A percentile compares a stretch with the other conserved stretches of the same genome.
Evolutionary conservation across 164 flowering plant genomes (phyloP).

Genomic region (Kalanchoe fedtschenkoi): DNA sequence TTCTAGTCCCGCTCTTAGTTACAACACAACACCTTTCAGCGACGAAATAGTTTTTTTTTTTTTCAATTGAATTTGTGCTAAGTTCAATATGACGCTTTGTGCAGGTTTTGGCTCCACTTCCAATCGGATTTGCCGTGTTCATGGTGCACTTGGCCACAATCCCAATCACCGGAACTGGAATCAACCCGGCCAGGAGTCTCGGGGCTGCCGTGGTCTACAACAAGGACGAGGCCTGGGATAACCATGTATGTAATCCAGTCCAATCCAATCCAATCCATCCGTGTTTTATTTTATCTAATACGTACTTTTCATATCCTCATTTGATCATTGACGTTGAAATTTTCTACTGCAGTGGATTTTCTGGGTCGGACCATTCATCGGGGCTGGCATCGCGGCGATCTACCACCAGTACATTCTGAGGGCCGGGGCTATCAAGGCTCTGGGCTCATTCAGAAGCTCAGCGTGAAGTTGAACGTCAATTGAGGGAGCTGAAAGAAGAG

Average conservation of each 20-base stretch:
- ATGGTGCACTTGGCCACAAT: slow-evolving; percentile 40
- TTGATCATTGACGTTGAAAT: background rate
- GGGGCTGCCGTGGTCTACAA: slow-evolving; percentile 17
- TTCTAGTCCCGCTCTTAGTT: too few species aligned
- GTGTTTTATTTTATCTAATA: background rate
- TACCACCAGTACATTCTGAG: slow-evolving; percentile 34
- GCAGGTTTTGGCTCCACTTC: slow-evolving; percentile 46
- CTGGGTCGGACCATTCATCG: slow-evolving; percentile 57
- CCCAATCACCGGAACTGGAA: slow-evolving; percentile 45
- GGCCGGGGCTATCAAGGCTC: slow-evolving; percentile 28
- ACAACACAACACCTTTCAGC: background rate
- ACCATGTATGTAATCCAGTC: slow-evolving; percentile 18
- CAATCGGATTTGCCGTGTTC: slow-evolving; percentile 13
- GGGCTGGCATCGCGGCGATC: slow-evolving; percentile 41
- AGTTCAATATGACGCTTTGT: background rate
- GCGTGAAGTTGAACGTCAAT: too few species aligned
- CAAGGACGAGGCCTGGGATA: slow-evolving; percentile 31
- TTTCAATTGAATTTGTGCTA: background rate
- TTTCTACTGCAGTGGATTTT: slow-evolving; percentile 35
- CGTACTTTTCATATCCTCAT: background rate
- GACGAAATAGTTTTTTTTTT: background rate
- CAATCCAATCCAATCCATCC: background rate
- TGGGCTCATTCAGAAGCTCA: slow-evolving; percentile 35
- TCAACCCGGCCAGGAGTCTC: slow-evolving; percentile 43
- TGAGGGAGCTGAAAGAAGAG: too few species aligned